Conservation (phyloP, 164 flowering plant genomes). For the Aristolochia fimbriata region DNA sequence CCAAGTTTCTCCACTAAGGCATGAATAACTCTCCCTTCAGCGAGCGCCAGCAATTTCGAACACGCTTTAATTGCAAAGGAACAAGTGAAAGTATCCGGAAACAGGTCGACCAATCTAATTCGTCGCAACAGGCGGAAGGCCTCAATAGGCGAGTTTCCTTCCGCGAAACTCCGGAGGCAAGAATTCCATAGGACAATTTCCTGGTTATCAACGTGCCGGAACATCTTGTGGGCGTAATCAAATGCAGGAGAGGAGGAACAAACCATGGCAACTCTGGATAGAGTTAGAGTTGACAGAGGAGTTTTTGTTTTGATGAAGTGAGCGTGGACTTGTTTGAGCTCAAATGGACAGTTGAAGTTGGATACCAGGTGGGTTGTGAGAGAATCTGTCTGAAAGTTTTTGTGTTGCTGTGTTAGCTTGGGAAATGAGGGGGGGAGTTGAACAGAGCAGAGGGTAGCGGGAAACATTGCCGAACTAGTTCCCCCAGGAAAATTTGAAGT, state of each 20-base stretch:
- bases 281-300: constrained; percentile 36
- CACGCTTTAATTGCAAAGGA: constrained; percentile 67
- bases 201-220: constrained; percentile 15
- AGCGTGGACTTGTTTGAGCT: constrained; percentile 56
- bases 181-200: constrained; percentile 39
- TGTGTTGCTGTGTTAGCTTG: neutral
- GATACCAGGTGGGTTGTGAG: constrained; percentile 8
- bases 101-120: constrained; percentile 22
- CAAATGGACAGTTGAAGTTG: constrained; percentile 40
- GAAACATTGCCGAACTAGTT: neutral
- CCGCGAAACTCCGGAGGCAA: constrained; percentile 40
- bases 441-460: neutral
- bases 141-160: constrained; percentile 32
- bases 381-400: constrained; percentile 1
- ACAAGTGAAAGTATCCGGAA: constrained; percentile 43
- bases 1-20: constrained; percentile 53
- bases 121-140: constrained; percentile 36
- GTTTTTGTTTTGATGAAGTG: constrained; percentile 40
- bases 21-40: constrained; percentile 42
- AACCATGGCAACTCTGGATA: constrained; percentile 29
- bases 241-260: constrained; percentile 40
- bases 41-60: constrained; percentile 18
- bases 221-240: constrained; percentile 34
- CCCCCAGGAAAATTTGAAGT: no score
- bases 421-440: constrained; percentile 11